Evolutionary conservation across 768 basidiomycete genomes (phyloP).

Genomic region (Flagelloscypha sp.): DNA sequence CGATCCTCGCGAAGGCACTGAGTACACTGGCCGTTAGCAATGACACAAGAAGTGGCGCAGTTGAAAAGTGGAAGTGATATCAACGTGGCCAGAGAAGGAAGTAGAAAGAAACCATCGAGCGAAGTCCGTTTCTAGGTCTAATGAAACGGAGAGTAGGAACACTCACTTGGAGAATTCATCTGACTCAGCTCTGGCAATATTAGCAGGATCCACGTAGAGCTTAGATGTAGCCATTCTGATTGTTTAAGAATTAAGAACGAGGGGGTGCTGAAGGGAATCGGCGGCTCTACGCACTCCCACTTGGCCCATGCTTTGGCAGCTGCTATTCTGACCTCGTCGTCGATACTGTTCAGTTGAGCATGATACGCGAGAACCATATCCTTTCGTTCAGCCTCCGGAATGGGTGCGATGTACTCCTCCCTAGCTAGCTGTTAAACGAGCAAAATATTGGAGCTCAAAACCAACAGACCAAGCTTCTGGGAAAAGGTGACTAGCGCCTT

Average conservation of each 20-base stretch:
- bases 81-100: too few relatives aligned
- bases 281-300: conserved; percentile 65
- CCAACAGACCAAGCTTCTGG: conserved; percentile 75
- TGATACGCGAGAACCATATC: conserved; percentile 85
- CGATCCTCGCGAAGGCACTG: conserved; percentile 81
- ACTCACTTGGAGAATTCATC: conserved; percentile 72
- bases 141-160: conserved; percentile 1
- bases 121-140: too few relatives aligned
- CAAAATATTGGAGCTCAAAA: background rate
- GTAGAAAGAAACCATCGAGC: too few relatives aligned
- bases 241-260: conserved; percentile 1
- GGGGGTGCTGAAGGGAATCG: conserved; percentile 1
- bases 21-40: conserved; percentile 4
- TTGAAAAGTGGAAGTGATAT: too few relatives aligned
- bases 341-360: conserved; percentile 60
- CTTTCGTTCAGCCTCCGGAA: conserved; percentile 70
- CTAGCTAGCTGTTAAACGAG: conserved; percentile 26
- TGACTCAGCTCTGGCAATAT: conserved; percentile 59
- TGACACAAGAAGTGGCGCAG: conserved; percentile 5
- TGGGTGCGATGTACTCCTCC: conserved; percentile 76
- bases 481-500: conserved; percentile 74
- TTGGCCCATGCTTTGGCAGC: conserved; percentile 85
- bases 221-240: conserved; percentile 76
- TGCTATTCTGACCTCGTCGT: conserved; percentile 51
- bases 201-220: conserved; percentile 58